Base-by-base conservation (phyloP, 176 grass and related monocot species). In the Saccharum spontaneum region DNA sequence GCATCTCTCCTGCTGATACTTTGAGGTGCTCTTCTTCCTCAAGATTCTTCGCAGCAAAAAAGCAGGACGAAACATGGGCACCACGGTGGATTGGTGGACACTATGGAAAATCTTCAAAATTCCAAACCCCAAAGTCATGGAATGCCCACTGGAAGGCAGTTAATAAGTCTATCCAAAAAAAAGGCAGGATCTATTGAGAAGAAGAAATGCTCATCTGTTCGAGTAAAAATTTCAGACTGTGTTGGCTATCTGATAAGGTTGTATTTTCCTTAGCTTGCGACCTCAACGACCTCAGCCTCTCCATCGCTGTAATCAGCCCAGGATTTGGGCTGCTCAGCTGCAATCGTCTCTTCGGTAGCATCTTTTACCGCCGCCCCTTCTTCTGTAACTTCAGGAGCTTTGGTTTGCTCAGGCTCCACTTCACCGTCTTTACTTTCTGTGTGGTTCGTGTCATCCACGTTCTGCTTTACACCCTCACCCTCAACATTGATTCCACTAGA, bases 231-330 rank as follows among this genome's bases (percentile, higher is more conserved):
- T 82, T 77, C 69, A 64, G 77, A 7, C 48, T 82, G 22, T 13
- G 65, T 14, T 64, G 43, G 46, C 74, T 71, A 71, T 68, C 80
- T 82, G 52, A 41, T 31, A 71, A 82, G n/a, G 69, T 46, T 50
- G 23, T 9, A 16, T 48, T 48, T 82, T 67, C 65, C 67, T 97
- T 66, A 92, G 82, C 85, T 87, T 52, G 85, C 83, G 52, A 92
- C 83, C 86, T 92, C 92, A 88, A 90, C 83, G 37, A 78, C 72
- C 67, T 97, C 89, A 39, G 77, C 83, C 87, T 98, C 92, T 77
- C 88, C 76, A 46, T 98, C 92, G 28, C 94, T 92, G 71, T 89
- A 92, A 73, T 94, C 94, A 66, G 92, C 90, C 92, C 90, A 97
- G 59, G 84, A 90, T 87, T 94, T 91, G 24, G 74, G 63, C 40